phyloP scores from a whole-genome alignment of 2,329 filamentous ascomycete species.

The Cladosporium phlei region DNA sequence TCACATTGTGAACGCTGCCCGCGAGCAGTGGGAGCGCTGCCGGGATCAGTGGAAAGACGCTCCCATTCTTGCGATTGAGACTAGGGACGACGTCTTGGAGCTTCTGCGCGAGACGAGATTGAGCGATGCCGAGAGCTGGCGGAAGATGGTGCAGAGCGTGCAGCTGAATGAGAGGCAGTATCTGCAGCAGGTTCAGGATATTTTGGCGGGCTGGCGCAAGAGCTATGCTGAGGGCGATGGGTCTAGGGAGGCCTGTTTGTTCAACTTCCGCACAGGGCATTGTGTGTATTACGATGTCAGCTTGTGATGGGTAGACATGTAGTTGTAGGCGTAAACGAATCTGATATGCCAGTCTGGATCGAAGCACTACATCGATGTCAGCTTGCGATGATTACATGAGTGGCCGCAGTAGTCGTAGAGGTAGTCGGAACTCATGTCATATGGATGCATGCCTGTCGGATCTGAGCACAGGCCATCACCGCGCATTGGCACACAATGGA shows the following conservation, averaged over 20 bases:
- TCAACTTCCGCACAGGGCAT: conserved; percentile 81
- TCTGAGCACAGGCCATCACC: too few species aligned
- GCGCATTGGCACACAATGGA: too few species aligned
- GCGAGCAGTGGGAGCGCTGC: conserved; percentile 54
- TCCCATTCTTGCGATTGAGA: conserved; percentile 83
- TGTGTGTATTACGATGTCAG: conserved; percentile 82
- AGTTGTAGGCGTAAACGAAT: too few species aligned
- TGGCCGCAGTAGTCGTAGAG: too few species aligned
- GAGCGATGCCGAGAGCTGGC: conserved; percentile 79
- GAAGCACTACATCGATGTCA: too few species aligned
- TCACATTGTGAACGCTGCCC: conserved; percentile 76
- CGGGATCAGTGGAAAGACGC: conserved; percentile 68
- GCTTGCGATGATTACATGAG: too few species aligned
- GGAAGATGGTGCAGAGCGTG: conserved; percentile 70
- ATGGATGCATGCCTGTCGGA: too few species aligned
- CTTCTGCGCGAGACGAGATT: conserved; percentile 68
- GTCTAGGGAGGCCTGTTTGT: conserved; percentile 74
- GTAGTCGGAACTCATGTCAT: too few species aligned
- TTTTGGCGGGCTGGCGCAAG: conserved; percentile 61
- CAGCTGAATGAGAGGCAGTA: conserved; percentile 76
- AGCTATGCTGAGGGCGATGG: conserved; percentile 46
- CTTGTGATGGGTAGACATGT: too few species aligned
- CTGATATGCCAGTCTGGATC: not conserved
- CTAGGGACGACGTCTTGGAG: conserved; percentile 76
- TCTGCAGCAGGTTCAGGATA: conserved; percentile 72